Conservation (phyloP, 257 asterid genomes). For the Solanum dulcamara region DNA sequence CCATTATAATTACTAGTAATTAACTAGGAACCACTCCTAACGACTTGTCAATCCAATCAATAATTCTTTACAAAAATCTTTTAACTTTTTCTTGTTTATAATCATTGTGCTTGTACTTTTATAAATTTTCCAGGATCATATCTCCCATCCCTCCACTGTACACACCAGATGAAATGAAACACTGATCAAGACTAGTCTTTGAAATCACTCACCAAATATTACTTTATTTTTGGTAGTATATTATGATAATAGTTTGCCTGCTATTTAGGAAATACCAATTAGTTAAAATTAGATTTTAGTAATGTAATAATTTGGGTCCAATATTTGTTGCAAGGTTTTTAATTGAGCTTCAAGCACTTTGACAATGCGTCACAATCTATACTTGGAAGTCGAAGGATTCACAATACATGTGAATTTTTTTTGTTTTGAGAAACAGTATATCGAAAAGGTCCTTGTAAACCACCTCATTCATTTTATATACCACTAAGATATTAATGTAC, state of each 20-base stretch:
- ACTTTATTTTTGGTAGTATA: background rate
- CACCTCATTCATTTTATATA: background rate
- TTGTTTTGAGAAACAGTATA: too few species aligned
- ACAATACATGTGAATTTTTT: too few species aligned
- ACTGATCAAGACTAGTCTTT: background rate
- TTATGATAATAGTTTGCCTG: background rate
- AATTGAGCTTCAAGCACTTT: too few species aligned
- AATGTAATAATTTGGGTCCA: background rate
- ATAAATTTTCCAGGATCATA: background rate
- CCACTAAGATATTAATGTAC: too few species aligned
- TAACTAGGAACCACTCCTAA: background rate
- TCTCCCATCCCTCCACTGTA: background rate
- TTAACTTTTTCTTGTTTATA: background rate
- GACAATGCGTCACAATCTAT: background rate
- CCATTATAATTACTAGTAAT: background rate
- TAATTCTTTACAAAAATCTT: background rate
- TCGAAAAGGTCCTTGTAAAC: background rate
- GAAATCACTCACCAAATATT: background rate
- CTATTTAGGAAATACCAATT: background rate
- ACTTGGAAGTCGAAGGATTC: too few species aligned
- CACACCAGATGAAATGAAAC: background rate
- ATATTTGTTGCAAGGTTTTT: too few species aligned
- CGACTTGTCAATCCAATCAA: constrained; percentile 9
- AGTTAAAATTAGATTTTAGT: background rate
- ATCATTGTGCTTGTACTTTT: background rate